Conservation (phyloP, 2,329 filamentous ascomycete species). For the Verticillium nonalfalfae region DNA sequence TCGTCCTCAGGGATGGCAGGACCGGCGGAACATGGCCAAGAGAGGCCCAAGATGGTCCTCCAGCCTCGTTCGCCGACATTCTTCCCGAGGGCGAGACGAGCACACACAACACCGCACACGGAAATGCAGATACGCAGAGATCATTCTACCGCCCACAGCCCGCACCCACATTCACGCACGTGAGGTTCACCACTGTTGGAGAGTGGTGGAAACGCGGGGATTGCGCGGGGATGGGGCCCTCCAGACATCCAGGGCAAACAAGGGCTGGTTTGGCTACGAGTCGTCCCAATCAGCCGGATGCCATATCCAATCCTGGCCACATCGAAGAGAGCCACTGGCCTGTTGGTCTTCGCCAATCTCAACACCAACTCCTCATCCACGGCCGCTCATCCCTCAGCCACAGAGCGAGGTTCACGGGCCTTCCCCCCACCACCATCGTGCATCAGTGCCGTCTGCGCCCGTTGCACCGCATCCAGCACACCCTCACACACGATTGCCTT, state of each 20-base stretch:
- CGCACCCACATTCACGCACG: neutral
- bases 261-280: neutral
- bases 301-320: neutral
- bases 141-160: neutral
- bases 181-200: neutral
- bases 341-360: neutral
- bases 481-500: neutral
- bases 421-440: neutral
- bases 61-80: neutral
- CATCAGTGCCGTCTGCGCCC: neutral
- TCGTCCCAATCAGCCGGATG: slow-evolving; percentile 2
- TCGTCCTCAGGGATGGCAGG: neutral
- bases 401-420: neutral
- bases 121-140: neutral
- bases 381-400: neutral
- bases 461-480: neutral
- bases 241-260: neutral
- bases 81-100: neutral
- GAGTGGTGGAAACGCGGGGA: neutral
- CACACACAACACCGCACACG: no score
- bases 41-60: neutral
- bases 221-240: neutral
- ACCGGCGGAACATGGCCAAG: neutral
- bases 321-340: no score
- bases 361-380: neutral